A percentile compares a stretch with the other conserved stretches of the same genome.
Evolutionary conservation across 129 eudicot species (phyloP).

Genomic region (Dittrichia graveolens): DNA sequence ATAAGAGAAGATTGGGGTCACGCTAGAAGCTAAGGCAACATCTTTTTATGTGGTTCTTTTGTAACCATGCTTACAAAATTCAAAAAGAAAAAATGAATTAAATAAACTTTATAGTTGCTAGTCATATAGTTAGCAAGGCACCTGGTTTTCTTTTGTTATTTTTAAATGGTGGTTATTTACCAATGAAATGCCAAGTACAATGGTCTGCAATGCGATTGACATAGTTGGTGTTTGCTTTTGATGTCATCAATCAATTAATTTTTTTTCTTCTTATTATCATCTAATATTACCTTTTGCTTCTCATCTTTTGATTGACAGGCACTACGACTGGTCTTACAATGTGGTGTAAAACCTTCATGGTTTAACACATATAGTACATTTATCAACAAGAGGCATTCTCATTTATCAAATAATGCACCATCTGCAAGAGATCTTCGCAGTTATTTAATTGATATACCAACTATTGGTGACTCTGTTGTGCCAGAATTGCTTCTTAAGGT

Average conservation of each 20-base stretch:
- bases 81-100: too few relatives aligned
- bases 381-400: slow-evolving; percentile 33
- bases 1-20: too few relatives aligned
- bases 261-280: neutral
- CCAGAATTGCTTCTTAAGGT: slow-evolving; percentile 98
- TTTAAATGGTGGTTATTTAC: neutral
- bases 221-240: neutral
- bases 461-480: slow-evolving; percentile 86
- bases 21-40: too few relatives aligned
- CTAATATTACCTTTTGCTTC: neutral
- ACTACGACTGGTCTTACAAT: slow-evolving; percentile 82
- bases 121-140: neutral
- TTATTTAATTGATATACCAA: slow-evolving; percentile 75
- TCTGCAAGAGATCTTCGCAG: slow-evolving; percentile 86
- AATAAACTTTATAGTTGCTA: neutral
- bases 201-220: neutral
- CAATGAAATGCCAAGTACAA: neutral
- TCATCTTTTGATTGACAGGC: slow-evolving; percentile 52
- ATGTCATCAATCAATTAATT: neutral
- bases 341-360: slow-evolving; percentile 93
- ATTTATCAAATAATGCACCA: slow-evolving; percentile 47
- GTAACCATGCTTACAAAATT: too few relatives aligned
- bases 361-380: slow-evolving; percentile 51
- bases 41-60: too few relatives aligned
- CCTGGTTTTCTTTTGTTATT: neutral